Evolutionary conservation across 768 basidiomycete species (phyloP).

Genomic region (Coprinellus micaceus): DNA sequence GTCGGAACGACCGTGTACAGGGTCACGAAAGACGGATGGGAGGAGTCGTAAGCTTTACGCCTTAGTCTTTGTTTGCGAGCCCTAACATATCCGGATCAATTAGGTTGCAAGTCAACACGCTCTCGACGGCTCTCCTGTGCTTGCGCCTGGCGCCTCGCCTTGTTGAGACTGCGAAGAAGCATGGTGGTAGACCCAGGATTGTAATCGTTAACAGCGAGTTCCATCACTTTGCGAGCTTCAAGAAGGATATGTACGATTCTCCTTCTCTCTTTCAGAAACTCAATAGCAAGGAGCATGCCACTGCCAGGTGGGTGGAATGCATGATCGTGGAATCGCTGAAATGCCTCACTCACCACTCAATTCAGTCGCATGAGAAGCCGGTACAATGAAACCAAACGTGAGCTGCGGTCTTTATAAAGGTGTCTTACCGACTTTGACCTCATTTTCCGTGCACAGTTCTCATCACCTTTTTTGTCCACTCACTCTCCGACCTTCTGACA

Average conservation of each 20-base stretch:
- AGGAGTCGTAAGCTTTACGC: conserved; percentile 35
- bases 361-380: not conserved
- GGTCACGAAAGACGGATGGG: conserved; percentile 39
- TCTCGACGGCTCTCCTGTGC: conserved; percentile 34
- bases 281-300: conserved; percentile 26
- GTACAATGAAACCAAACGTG: conserved; percentile 2
- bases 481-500: conserved; percentile 29
- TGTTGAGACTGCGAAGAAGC: conserved; percentile 28
- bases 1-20: conserved; percentile 17
- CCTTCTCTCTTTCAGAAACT: conserved; percentile 26
- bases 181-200: conserved; percentile 26
- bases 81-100: not conserved
- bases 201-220: conserved; percentile 38
- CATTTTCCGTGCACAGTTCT: conserved; percentile 28
- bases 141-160: conserved; percentile 39
- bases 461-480: conserved; percentile 37
- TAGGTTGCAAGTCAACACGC: conserved; percentile 44
- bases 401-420: not conserved
- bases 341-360: too few relatives aligned
- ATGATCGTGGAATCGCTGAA: not conserved
- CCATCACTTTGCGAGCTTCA: conserved; percentile 28
- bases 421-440: not conserved
- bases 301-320: conserved; percentile 1
- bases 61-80: not conserved
- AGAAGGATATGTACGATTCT: conserved; percentile 17